Evolutionary conservation across 1,139 yeast species (phyloP).

Genomic region (Debaryomycetaceae sp.): DNA sequence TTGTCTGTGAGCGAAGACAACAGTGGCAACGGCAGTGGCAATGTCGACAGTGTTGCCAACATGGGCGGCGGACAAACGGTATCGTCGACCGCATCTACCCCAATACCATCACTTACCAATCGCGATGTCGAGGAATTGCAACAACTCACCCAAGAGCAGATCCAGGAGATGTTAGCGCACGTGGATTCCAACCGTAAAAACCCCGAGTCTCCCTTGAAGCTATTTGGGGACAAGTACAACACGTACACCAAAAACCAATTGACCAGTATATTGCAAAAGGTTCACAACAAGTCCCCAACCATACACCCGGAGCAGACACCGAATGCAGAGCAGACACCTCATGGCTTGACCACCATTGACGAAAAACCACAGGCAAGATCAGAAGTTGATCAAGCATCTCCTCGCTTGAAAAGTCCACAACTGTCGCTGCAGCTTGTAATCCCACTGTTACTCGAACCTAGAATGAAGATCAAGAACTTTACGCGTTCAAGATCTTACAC

Average conservation of each 20-base stretch:
- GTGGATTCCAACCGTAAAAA: slow-evolving; percentile 10
- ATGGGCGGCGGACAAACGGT: slow-evolving; percentile 6
- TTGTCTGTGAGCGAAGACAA: slow-evolving; percentile 11
- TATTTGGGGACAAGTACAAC: slow-evolving; percentile 36
- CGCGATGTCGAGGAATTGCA: slow-evolving; percentile 1
- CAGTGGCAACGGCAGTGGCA: background rate
- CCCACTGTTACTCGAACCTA: slow-evolving; percentile 17
- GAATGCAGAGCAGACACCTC: too few species aligned
- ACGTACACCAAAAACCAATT: slow-evolving; percentile 40
- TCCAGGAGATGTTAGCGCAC: slow-evolving; percentile 12
- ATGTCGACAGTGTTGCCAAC: slow-evolving; percentile 9
- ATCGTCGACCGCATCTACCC: slow-evolving; percentile 8
- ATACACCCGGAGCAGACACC: too few species aligned
- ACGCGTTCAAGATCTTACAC: slow-evolving; percentile 30
- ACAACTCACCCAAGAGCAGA: slow-evolving; percentile 16
- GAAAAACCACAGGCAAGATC: too few species aligned
- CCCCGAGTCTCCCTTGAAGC: slow-evolving; percentile 37
- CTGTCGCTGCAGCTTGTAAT: too few species aligned
- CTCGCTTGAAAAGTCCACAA: too few species aligned
- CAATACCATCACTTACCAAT: slow-evolving; percentile 7
- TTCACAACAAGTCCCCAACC: slow-evolving; percentile 18
- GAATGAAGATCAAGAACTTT: slow-evolving; percentile 28
- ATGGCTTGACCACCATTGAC: too few species aligned
- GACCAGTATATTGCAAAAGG: slow-evolving; percentile 26
- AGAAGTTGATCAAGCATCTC: too few species aligned